Percentiles rank a stretch among this genome's conserved stretches.
phyloP scores from a whole-genome alignment of 2,329 filamentous ascomycete species.

The Lizonia empirigonia region DNA sequence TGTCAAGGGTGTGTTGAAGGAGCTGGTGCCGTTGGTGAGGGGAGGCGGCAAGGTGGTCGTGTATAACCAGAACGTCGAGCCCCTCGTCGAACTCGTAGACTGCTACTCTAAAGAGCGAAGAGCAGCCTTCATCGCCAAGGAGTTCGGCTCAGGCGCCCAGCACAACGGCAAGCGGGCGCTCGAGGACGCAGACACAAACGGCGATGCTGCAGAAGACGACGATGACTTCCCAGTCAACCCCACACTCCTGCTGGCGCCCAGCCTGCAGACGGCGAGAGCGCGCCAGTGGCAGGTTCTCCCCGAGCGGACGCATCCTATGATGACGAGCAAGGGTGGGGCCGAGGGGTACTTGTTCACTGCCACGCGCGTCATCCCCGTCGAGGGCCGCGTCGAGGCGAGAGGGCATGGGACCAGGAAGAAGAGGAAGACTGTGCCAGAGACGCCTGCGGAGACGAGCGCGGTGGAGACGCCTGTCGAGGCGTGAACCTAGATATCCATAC shows the following conservation, averaged over 20 bases:
- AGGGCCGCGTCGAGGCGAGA: constrained; percentile 80
- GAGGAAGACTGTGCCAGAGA: constrained; percentile 58
- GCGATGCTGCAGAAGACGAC: constrained; percentile 32
- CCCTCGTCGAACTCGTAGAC: constrained; percentile 77
- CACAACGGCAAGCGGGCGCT: constrained; percentile 21
- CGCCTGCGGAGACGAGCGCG: constrained; percentile 5
- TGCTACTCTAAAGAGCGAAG: constrained; percentile 81
- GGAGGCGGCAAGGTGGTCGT: constrained; percentile 86
- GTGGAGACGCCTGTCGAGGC: constrained; percentile 1
- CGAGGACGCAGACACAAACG: constrained; percentile 21
- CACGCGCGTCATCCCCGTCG: constrained; percentile 77
- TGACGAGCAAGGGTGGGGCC: constrained; percentile 85
- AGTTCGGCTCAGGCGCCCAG: constrained; percentile 31
- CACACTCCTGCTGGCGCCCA: constrained; percentile 76
- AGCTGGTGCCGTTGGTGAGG: constrained; percentile 77
- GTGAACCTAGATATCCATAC: too few species aligned
- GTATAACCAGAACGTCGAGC: constrained; percentile 81
- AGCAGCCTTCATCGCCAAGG: constrained; percentile 63
- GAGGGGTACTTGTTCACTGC: constrained; percentile 91
- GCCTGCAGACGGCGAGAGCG: constrained; percentile 79
- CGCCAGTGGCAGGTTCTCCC: constrained; percentile 90
- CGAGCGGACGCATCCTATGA: constrained; percentile 87
- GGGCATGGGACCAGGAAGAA: constrained; percentile 71
- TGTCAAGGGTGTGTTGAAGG: constrained; percentile 73
- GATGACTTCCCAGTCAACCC: constrained; percentile 88